Evolutionary conservation across 371 early-diverging fungal genomes (phyloP), one percentile per base, ranked within the genome.

Genomic region (Mortierella sp.): DNA sequence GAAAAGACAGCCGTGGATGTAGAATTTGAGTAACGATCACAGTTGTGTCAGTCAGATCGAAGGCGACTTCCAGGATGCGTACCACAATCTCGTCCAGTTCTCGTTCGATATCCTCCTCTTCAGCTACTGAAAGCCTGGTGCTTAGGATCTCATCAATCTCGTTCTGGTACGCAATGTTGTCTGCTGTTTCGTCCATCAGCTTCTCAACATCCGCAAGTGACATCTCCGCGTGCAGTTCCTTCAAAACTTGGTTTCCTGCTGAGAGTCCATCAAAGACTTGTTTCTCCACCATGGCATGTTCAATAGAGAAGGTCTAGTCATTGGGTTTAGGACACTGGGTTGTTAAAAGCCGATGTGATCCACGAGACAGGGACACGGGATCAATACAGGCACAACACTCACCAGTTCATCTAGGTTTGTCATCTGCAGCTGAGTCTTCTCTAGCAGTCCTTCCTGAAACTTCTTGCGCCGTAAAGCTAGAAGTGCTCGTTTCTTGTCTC

Each of bases 161-260:
- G 61, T 94, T 92, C 73, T 98, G 98, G 71, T 97, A 97, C 0
- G 92, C 95, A 72, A 97, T 93, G 4, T 94, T 96, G 43, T 97
- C 98, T 0, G 92, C 94, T 0, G 98, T 97, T 59, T 98, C 97
- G 51, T 95, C 95, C 91, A 97, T 94, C 29, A 98, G 80, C 54
- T 88, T 86, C 60, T 97, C 94, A 0, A 97, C 97, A 14, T 89
- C 91, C n/a, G 97, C 95, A n/a, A 98, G 52, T 8, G 91, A 90
- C 85, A 92, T 94, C 64, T 96, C 97, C 58, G 90, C 90, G 77
- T 97, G 92, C 17, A 98, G 87, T 69, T 94, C 88, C 51, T 91
- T 90, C 47, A 98, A 80, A 1, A 96, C 95, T 19, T 83, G 83
- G 81, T 92, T 96, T 48, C 98, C 98, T 28, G 86, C 79, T 63